Evolutionary conservation across 2,329 filamentous ascomycete genomes (phyloP), one percentile per base, ranked within the genome.

Genomic region (Beauveria sp.): DNA sequence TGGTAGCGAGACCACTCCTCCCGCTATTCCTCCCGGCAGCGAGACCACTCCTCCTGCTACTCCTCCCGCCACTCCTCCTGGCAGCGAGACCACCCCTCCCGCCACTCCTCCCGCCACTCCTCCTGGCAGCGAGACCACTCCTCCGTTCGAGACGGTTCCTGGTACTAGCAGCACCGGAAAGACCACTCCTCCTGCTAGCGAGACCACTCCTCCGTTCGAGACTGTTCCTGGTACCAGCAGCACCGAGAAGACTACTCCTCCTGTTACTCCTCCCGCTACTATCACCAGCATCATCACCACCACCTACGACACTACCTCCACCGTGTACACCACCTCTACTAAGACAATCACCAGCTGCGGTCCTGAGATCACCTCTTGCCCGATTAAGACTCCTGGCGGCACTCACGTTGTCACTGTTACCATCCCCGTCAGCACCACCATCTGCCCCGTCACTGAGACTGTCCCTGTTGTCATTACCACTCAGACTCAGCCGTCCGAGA

Each of bases 391-490:
- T 34, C 59, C 59, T 18, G 67, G 71, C 59, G 78, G 77, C 14
- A 76, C 78, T 51, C 76, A 74, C 0, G 69, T 83, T 34, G 73
- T 81, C 59, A 83, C 82, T 3, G 77, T 82, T 62, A 84, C 80
- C 7, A 70, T 87, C 62, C 73, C 83, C 52, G 67, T 85, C 54
- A 82, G 80, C 55, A 87, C 85, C 64, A 87, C 84, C 46, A 70
- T 86, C 69, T 85, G 83, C 79, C 83, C 82, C 24, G 80, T 84
- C 63, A 84, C 81, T n/a, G 79, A 79, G 75, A 76, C 74, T 44
- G 70, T 69, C 44, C 40, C 53, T 22, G 59, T 58, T 30, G 61
- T 64, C 44, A 54, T 63, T 34, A 61, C 63, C 20, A 56, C 62
- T 50, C 61, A 61, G 61, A 46, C 65, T 40, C 59, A 62, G 61